These are phyloP conservation scores for Melanomma pulvis-pyrius DNA, from an alignment of 495 filamentous ascomycete genomes.

Conservation along the genomic window DNA sequence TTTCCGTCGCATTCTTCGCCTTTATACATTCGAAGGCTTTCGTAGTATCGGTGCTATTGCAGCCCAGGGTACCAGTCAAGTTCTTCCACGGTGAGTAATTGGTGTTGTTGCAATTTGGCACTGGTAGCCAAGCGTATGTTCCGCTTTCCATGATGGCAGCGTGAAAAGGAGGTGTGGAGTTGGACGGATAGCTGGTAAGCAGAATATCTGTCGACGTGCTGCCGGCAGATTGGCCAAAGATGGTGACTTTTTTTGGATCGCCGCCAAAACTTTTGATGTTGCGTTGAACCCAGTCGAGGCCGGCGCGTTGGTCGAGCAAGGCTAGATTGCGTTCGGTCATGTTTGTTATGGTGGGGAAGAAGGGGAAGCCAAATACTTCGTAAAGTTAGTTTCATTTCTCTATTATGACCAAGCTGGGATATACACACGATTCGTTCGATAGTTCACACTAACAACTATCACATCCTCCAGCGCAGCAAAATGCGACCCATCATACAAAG, in stretches of 20 bases:
- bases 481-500: conserved; percentile 24
- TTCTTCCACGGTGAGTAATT: conserved; percentile 12
- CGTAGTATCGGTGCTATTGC: background rate
- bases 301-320: conserved; percentile 29
- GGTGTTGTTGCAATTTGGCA: conserved; percentile 2
- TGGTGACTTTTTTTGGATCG: conserved; percentile 16
- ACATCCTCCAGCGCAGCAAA: conserved; percentile 33
- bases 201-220: conserved; percentile 16
- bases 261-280: conserved; percentile 31
- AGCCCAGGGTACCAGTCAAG: background rate
- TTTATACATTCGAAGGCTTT: conserved; percentile 34
- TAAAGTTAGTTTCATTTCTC: background rate
- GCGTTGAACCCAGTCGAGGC: conserved; percentile 25
- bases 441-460: conserved; percentile 30
- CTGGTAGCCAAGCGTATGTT: conserved; percentile 2
- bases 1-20: conserved; percentile 19
- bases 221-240: conserved; percentile 35
- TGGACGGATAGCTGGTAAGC: conserved; percentile 12
- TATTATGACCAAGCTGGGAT: background rate
- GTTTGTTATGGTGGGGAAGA: conserved; percentile 9
- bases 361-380: conserved; percentile 28
- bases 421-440: conserved; percentile 31
- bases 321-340: conserved; percentile 29
- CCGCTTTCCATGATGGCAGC: conserved; percentile 24
- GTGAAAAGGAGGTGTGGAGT: conserved; percentile 1